Base-by-base conservation (phyloP, 2,329 filamentous ascomycete species). In the Arthrobotrys sphaeroides region DNA sequence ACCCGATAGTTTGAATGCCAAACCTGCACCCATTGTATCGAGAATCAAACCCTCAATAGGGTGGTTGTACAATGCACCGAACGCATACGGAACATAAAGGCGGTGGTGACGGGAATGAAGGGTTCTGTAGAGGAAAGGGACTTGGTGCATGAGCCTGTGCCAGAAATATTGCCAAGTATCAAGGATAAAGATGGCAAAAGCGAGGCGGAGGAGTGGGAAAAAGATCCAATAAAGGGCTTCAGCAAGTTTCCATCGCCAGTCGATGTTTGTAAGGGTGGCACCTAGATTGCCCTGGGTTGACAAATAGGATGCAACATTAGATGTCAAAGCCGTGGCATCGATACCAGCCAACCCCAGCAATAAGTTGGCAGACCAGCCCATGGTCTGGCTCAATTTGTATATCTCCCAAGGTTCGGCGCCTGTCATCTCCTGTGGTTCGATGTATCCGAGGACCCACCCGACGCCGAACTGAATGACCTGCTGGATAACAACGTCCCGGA, bases 151-250 rank as follows among this genome's bases (percentile, higher is more conserved):
- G 70, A 91, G 88, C 40, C 95, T 92, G 83, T 99, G 95, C 80
- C 94, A 87, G 84, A 97, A 97, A 84, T 99, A 99, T 82, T 99
- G 94, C 95, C 95, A 99, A 47, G 93, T 95, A 83, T 99, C 95
- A 79, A 98, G 88, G 78, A 96, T 85, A 78, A 88, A 84, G 74
- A 94, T 87, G 22, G 90, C 95, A 57, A 91, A 80, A 70, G 88
- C 84, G 81, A 97, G 91, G 82, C 98, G 94, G 55, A 94, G 66
- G 2, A 85, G 86, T 0, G 95, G 95, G 77, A 98, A 86, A 40
- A 90, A 81, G 77, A 89, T 84, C 86, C 91, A 91, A 84, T 98
- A 98, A 78, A 97, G 88, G 75, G 87, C 85, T 83, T 90, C 91
- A 43, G 93, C 95, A 33, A 88, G 83, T 13, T 73, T 78, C 68